Evolutionary conservation across 1,284 basidiomycete genomes (phyloP).

Genomic region (Cutaneotrichosporon spelunceum): DNA sequence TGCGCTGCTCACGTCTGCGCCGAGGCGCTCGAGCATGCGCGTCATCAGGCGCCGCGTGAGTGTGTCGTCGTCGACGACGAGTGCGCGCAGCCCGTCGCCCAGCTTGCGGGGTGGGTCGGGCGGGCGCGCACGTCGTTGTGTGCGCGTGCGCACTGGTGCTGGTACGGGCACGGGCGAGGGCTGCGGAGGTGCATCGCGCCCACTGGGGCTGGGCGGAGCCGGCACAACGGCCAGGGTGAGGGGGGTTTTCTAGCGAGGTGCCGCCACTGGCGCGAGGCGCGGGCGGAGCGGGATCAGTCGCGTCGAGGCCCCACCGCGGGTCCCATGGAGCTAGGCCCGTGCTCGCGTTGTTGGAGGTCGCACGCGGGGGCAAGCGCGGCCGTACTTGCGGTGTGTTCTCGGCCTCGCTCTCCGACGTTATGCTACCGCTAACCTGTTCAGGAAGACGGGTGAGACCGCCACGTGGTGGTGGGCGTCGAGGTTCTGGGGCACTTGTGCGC

Average conservation of each 20-base stretch:
- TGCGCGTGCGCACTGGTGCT: too few relatives aligned
- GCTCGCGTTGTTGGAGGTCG: background rate
- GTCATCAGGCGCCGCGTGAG: conserved; percentile 79
- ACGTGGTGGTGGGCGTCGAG: background rate
- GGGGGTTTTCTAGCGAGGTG: background rate
- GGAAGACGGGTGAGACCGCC: background rate
- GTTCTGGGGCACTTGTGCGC: background rate
- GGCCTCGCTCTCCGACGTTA: background rate
- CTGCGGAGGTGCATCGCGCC: too few relatives aligned
- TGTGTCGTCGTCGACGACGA: conserved; percentile 47
- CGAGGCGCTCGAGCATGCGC: conserved; percentile 71
- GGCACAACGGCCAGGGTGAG: background rate
- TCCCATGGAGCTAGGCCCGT: background rate
- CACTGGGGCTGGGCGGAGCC: too few relatives aligned
- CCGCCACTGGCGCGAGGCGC: background rate
- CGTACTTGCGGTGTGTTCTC: too few relatives aligned
- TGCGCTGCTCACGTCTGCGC: conserved; percentile 73
- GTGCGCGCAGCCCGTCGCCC: conserved; percentile 26
- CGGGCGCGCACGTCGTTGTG: background rate
- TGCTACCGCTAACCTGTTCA: background rate
- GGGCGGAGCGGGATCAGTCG: background rate
- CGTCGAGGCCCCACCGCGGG: background rate
- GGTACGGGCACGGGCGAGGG: too few relatives aligned
- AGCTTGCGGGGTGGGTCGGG: background rate
- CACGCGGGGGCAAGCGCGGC: background rate